These are phyloP conservation scores for Podospora comata DNA, from an alignment of 495 filamentous ascomycete genomes.

Conservation along the genomic window DNA sequence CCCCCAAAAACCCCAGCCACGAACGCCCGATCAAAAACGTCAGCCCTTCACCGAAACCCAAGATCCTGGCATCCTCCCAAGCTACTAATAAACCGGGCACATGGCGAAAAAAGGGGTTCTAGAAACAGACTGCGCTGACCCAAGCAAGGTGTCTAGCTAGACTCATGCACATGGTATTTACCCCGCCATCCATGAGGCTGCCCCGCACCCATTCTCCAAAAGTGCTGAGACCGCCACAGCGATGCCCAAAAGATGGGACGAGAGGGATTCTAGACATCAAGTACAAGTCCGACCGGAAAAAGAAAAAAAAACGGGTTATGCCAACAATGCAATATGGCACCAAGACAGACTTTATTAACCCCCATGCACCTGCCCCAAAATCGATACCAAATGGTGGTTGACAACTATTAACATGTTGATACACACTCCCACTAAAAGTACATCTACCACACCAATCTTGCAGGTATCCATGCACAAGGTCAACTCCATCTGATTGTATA, in stretches of 20 bases:
- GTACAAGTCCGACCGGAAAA: too few relatives aligned
- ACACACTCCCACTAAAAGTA: slow-evolving; percentile 9
- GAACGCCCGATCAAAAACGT: not conserved
- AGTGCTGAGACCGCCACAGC: too few relatives aligned
- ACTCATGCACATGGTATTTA: too few relatives aligned
- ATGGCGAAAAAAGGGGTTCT: not conserved
- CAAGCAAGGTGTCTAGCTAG: too few relatives aligned
- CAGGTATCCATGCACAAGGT: slow-evolving; percentile 23
- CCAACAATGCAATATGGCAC: not conserved
- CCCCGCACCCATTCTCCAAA: too few relatives aligned
- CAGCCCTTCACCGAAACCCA: not conserved
- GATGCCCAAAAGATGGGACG: too few relatives aligned
- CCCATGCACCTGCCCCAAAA: not conserved
- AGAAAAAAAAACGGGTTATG: not conserved
- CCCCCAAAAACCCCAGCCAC: not conserved
- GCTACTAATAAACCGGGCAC: too few relatives aligned
- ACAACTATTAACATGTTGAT: not conserved
- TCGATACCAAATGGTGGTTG: slow-evolving; percentile 4
- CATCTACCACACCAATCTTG: not conserved
- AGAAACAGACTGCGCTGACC: not conserved
- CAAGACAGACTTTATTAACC: not conserved
- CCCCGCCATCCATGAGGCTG: too few relatives aligned
- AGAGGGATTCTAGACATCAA: too few relatives aligned
- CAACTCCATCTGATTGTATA: slow-evolving; percentile 11
- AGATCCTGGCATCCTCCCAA: not conserved